Evolutionary conservation across 2,329 filamentous ascomycete genomes (phyloP), one percentile per base, ranked within the genome.

Genomic region (Fusarium beomiforme): DNA sequence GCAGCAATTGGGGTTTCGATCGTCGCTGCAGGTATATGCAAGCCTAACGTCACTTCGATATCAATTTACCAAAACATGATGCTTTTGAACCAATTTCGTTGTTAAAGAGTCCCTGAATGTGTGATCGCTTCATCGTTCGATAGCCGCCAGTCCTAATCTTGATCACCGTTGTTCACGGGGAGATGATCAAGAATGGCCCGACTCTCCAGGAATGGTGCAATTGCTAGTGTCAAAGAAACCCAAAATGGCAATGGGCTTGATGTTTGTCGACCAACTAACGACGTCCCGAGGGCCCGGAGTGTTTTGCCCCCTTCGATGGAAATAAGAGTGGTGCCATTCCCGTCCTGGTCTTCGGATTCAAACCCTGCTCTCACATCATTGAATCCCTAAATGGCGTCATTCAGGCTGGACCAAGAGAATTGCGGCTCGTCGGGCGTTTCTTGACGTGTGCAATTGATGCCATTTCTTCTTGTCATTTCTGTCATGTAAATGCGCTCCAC

Each of bases 381-480:
- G 10, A 16, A 68, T 61, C 62, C 56, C 54, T 56, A 51, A 43
- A 76, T 75, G 59, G 59, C 70, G 72, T 54, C 63, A 75, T 75
- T 49, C 16, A 60, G 34, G 39, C 60, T 72, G 62, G 36, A 46
- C 24, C 29, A 46, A 63, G 61, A 26, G 26, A 53, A 42, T 55
- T 59, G 46, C 62, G 68, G 72, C 57, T 71, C 69, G 44, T 73
- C 62, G 58, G 71, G 44, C 46, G 14, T 12, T 34, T 36, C 31
- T 36, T 21, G 7, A 31, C 21, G 19, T 41, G 36, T 24, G 21
- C 19, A 43, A 23, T 21, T 31, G 39, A 49, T 46, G 12, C 23
- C 12, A 19, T 36, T 21, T 53, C 21, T 13, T n/a, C 8, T 24
- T 21, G 6, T 33, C 31, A 54, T 51, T 60, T 29, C 31, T 49